These are phyloP conservation scores for Serendipita indica DNA, from an alignment of 768 basidiomycete species.

Conservation along the genomic window DNA sequence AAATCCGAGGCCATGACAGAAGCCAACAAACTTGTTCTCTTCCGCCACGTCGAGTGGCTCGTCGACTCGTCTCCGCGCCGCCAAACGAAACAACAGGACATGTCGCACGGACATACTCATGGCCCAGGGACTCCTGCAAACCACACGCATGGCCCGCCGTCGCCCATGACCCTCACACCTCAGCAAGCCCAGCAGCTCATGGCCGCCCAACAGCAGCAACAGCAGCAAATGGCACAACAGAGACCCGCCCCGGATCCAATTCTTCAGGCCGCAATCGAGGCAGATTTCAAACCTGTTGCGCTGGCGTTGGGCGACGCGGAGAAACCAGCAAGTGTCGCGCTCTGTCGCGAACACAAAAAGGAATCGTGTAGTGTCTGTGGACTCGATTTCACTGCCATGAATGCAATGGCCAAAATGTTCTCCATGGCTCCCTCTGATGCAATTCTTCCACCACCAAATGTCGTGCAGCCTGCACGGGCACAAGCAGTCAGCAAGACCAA, in stretches of 20 bases:
- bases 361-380: constrained; percentile 64
- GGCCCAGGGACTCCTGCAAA: constrained; percentile 37
- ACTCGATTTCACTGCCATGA: constrained; percentile 58
- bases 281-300: constrained; percentile 45
- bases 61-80: neutral
- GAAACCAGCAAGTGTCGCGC: constrained; percentile 28
- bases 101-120: constrained; percentile 55
- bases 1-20: neutral
- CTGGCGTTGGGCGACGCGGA: constrained; percentile 41
- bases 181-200: constrained; percentile 12
- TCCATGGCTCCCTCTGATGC: constrained; percentile 37
- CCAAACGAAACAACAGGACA: constrained; percentile 17
- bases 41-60: constrained; percentile 2
- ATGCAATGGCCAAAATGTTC: constrained; percentile 60
- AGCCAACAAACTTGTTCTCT: neutral
- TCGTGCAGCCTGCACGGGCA: constrained; percentile 60
- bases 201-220: constrained; percentile 25
- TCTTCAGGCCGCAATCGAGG: constrained; percentile 64
- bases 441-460: constrained; percentile 48
- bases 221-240: constrained; percentile 22
- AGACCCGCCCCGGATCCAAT: constrained; percentile 47
- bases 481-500: constrained; percentile 64
- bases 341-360: constrained; percentile 51
- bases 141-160: constrained; percentile 33
- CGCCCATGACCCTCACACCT: constrained; percentile 13